A percentile compares a stretch with the other conserved stretches of the same genome.
These are phyloP conservation scores for Saccharomyces hybrid DNA, from an alignment of 1,139 yeast genomes.

Conservation along the genomic window DNA sequence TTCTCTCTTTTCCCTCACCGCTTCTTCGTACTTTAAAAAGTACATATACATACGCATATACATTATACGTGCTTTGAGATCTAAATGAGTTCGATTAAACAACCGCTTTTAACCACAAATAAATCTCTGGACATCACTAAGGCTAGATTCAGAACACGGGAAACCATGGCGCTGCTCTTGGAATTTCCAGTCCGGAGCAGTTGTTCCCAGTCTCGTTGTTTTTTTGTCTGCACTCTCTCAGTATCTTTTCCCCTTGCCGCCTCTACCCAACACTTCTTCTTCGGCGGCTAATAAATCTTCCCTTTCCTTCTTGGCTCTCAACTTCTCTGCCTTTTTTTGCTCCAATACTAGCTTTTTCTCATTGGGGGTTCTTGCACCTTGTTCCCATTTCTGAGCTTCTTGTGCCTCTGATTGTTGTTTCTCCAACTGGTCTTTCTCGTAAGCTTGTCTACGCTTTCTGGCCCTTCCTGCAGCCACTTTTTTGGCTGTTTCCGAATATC, in stretches of 20 bases:
- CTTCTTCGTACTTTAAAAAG: not conserved
- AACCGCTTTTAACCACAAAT: not conserved
- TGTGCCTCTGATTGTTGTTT: conserved; percentile 19
- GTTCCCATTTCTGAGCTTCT: conserved; percentile 29
- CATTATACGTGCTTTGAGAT: not conserved
- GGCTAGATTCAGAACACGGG: not conserved
- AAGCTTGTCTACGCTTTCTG: conserved; percentile 24
- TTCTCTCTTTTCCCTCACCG: not conserved
- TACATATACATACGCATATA: not conserved
- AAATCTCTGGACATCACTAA: not conserved
- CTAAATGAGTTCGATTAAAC: not conserved
- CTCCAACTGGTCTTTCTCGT: conserved; percentile 19
- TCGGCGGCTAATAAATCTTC: conserved; percentile 25
- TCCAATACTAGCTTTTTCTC: conserved; percentile 20
- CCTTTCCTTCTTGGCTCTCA: conserved; percentile 24
- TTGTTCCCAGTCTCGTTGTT: not conserved
- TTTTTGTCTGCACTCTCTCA: not conserved
- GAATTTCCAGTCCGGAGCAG: not conserved
- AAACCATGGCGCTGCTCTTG: not conserved
- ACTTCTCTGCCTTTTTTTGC: conserved; percentile 21
- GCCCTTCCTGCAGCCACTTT: conserved; percentile 27
- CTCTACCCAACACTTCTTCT: conserved; percentile 16
- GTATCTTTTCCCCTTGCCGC: conserved; percentile 18
- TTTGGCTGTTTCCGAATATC: conserved; percentile 26
- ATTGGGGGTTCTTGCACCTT: conserved; percentile 30